Evolutionary conservation across 768 basidiomycete genomes (phyloP).

Genomic region (Trametes cinnabarina): DNA sequence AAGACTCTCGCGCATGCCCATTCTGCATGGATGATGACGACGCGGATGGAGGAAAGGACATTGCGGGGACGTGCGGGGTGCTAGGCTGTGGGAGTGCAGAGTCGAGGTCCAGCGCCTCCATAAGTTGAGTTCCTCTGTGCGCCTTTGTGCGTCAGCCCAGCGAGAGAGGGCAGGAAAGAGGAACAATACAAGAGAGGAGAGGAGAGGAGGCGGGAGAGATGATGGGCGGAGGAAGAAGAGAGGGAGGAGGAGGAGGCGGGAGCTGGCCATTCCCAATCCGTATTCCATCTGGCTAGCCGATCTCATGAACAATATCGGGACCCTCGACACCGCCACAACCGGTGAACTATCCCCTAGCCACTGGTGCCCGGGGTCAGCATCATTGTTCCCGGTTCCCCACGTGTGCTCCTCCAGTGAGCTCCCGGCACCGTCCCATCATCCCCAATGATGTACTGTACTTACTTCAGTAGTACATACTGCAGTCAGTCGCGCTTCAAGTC

Average conservation of each 20-base stretch:
- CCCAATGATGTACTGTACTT: neutral
- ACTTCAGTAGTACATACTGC: neutral
- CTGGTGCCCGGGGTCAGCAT: neutral
- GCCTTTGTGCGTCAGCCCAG: neutral
- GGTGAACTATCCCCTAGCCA: neutral
- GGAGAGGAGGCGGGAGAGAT: neutral
- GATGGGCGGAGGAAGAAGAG: constrained; percentile 8
- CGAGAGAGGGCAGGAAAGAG: neutral
- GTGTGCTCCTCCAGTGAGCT: neutral
- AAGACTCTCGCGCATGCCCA: constrained; percentile 4
- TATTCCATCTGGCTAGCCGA: constrained; percentile 16
- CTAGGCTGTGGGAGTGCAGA: constrained; percentile 6
- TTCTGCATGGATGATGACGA: constrained; percentile 16
- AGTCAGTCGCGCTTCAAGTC: too few species aligned
- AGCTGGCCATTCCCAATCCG: too few species aligned
- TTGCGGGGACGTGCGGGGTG: constrained; percentile 4
- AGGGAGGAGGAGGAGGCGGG: constrained; percentile 9
- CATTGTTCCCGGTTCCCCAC: too few species aligned
- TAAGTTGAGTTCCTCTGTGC: neutral
- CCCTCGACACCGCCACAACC: constrained; percentile 15
- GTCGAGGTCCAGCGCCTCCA: constrained; percentile 17
- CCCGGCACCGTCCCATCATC: neutral
- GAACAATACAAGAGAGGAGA: neutral
- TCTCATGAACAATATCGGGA: constrained; percentile 10
- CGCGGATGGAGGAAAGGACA: constrained; percentile 9